Conservation (phyloP, 768 basidiomycete genomes). For the Macrolepiota albuminosa region DNA sequence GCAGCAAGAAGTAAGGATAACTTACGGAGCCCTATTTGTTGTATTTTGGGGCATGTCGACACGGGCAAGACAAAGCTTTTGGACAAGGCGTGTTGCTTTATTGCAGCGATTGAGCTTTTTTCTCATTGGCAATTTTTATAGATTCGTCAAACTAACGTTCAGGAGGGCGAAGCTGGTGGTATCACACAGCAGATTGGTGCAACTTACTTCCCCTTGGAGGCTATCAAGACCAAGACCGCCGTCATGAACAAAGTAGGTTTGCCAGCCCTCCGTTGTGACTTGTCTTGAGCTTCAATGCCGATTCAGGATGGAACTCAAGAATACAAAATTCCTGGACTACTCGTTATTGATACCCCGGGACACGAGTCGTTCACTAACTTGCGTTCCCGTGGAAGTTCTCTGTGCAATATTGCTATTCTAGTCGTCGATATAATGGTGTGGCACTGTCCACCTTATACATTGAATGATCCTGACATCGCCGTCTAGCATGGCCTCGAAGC, state of each 20-base stretch:
- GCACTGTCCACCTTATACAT: neutral
- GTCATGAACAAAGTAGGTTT: conserved; percentile 79
- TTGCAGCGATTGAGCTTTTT: conserved; percentile 2
- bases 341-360: conserved; percentile 97
- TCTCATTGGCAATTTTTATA: conserved; percentile 24
- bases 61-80: conserved; percentile 97
- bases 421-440: conserved; percentile 96
- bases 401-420: conserved; percentile 98
- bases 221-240: conserved; percentile 87
- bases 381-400: conserved; percentile 89
- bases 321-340: conserved; percentile 94
- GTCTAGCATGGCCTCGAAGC: conserved; percentile 90
- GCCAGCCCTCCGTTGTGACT: neutral
- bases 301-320: conserved; percentile 72
- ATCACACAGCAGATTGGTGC: conserved; percentile 99
- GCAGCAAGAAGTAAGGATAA: conserved; percentile 86
- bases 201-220: conserved; percentile 96
- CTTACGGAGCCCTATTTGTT: conserved; percentile 94
- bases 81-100: conserved; percentile 65
- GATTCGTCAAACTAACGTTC: conserved; percentile 99
- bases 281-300: neutral
- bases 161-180: conserved; percentile 99
- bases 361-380: conserved; percentile 99
- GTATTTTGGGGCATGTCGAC: conserved; percentile 99
- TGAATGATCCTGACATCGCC: conserved; percentile 5